phyloP scores from a whole-genome alignment of 1,284 basidiomycete genomes.

The Thecaphora thlaspeos region DNA sequence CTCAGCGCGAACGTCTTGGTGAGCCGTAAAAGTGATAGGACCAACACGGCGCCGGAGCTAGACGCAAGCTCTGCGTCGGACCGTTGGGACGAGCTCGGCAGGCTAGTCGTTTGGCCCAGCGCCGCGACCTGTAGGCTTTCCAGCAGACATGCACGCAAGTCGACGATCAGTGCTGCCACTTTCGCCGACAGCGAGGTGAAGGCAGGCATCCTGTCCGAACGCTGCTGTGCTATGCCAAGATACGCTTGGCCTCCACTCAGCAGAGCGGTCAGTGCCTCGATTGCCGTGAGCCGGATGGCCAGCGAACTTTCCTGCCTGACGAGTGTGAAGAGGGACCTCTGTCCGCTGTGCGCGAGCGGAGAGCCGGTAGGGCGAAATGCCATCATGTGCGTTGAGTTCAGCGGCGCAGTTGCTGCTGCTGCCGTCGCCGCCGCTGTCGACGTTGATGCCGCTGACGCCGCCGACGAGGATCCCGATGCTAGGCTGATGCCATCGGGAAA shows the following conservation, averaged over 20 bases:
- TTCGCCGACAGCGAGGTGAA: constrained; percentile 31
- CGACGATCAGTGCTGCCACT: constrained; percentile 23
- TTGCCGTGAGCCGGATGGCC: constrained; percentile 18
- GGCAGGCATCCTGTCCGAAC: constrained; percentile 12
- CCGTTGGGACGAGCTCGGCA: not conserved
- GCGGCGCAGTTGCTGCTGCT: not conserved
- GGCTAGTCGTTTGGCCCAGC: constrained; percentile 1
- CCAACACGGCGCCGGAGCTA: constrained; percentile 7
- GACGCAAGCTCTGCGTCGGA: not conserved
- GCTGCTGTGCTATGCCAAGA: constrained; percentile 23
- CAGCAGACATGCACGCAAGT: constrained; percentile 16
- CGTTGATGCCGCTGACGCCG: not conserved
- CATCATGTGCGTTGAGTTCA: too few species aligned
- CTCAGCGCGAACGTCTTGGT: constrained; percentile 9
- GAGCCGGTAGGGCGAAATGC: too few species aligned
- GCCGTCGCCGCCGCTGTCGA: too few species aligned
- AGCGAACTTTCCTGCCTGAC: constrained; percentile 11
- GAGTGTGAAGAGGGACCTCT: constrained; percentile 18
- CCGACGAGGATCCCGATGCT: not conserved
- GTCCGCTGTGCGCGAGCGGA: not conserved
- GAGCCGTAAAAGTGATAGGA: constrained; percentile 13
- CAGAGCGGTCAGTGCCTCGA: constrained; percentile 11
- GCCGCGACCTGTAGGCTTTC: constrained; percentile 11
- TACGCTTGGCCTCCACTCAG: constrained; percentile 15
- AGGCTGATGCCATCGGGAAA: constrained; percentile 8